A percentile compares a stretch with the other conserved stretches of the same genome.
These are phyloP conservation scores for Nannochloropsis gaditana DNA, from an alignment of 108 stramenopile species.

Conservation along the genomic window DNA sequence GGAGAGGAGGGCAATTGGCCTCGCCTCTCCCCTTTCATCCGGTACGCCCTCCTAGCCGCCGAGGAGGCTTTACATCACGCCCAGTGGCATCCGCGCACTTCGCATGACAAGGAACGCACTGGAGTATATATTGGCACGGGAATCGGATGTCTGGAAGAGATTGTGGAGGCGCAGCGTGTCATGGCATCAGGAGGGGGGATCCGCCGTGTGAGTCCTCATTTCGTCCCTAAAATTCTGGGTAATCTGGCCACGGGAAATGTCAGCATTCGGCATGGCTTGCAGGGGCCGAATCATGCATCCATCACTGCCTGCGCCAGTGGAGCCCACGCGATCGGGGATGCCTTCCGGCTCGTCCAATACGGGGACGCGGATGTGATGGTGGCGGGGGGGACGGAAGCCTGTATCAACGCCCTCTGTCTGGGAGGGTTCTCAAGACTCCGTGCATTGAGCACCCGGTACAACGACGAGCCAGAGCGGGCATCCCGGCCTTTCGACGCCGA, in stretches of 20 bases:
- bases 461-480: slow-evolving; percentile 65
- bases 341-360: slow-evolving; percentile 66
- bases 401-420: slow-evolving; percentile 70
- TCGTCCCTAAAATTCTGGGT: slow-evolving; percentile 82
- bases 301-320: slow-evolving; percentile 83
- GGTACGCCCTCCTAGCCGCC: slow-evolving; percentile 67
- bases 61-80: slow-evolving; percentile 47
- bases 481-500: slow-evolving; percentile 86
- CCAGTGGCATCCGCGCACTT: not conserved
- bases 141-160: slow-evolving; percentile 79
- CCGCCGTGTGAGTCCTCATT: slow-evolving; percentile 66
- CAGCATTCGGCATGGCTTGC: slow-evolving; percentile 56
- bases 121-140: slow-evolving; percentile 77
- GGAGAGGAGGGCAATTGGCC: slow-evolving; percentile 41
- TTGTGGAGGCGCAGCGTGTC: slow-evolving; percentile 53
- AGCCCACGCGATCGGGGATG: slow-evolving; percentile 84
- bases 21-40: slow-evolving; percentile 65
- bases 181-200: slow-evolving; percentile 54
- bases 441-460: slow-evolving; percentile 68
- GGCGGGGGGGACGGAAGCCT: slow-evolving; percentile 87
- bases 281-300: slow-evolving; percentile 72
- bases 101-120: slow-evolving; percentile 45
- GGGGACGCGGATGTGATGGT: slow-evolving; percentile 82
- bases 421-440: slow-evolving; percentile 82
- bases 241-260: slow-evolving; percentile 80